Conservation (phyloP, 345 rosid species). For the Litchi chinensis region DNA sequence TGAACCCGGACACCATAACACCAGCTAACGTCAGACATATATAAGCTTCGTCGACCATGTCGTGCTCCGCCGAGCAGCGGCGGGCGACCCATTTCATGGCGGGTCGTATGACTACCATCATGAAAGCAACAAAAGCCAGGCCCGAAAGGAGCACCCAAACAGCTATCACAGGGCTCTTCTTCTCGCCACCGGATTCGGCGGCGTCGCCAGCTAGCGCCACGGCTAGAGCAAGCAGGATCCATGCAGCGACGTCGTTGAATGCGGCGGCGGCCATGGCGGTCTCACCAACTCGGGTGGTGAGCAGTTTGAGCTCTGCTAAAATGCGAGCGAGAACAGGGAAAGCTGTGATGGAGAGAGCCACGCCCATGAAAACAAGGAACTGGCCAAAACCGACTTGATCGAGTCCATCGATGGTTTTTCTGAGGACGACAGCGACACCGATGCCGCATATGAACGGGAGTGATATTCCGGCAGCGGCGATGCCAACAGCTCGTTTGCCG, state of each 20-base stretch:
- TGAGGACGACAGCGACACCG: constrained; percentile 63
- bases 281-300: constrained; percentile 70
- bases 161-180: constrained; percentile 66
- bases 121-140: constrained; percentile 60
- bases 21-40: constrained; percentile 75
- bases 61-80: constrained; percentile 58
- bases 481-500: constrained; percentile 66
- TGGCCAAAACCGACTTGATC: constrained; percentile 59
- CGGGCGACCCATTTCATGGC: constrained; percentile 70
- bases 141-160: constrained; percentile 79
- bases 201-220: constrained; percentile 73
- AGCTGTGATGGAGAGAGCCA: constrained; percentile 90
- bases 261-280: constrained; percentile 95
- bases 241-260: constrained; percentile 84
- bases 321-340: constrained; percentile 93
- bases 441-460: constrained; percentile 70
- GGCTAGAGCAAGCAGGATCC: constrained; percentile 81
- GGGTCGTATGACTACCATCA: constrained; percentile 64
- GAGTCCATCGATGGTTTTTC: constrained; percentile 45
- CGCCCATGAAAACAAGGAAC: constrained; percentile 86
- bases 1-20: constrained; percentile 75
- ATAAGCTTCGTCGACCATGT: constrained; percentile 60
- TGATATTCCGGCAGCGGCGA: constrained; percentile 73
- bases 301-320: constrained; percentile 82
- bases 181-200: constrained; percentile 35